Base-by-base conservation (phyloP, 768 basidiomycete genomes). In the Termitomyces heimii region DNA sequence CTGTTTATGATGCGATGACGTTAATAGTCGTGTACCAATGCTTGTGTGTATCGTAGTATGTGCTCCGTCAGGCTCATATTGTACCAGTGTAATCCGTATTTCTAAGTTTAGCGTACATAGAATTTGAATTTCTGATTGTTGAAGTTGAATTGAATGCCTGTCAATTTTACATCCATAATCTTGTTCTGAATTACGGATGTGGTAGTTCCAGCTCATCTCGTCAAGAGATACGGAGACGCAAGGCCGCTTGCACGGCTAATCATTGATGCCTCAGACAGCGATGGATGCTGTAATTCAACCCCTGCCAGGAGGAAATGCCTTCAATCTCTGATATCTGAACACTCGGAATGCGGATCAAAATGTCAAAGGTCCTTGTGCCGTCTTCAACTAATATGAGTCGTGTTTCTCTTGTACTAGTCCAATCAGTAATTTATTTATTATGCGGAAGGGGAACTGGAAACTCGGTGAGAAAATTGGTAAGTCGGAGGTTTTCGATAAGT, bases 81-180 rank as follows among this genome's bases (percentile, higher is more conserved):
- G 35, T 52, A 52, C 22, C 28, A 26, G 34, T 57, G 56, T 53
- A 52, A 43, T 31, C 51, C 46, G 32, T 45, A 24, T 29, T 39
- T 24, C 37, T 48, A 32, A 34, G 45, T 42, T 8, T 37, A 40
- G 51, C 45, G 50, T 55, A 59, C n/a, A 56, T 58, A 59, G 57
- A 51, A 39, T 44, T 29, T 7, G 14, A 56, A n/a, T n/a, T n/a
- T 18, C 35, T 2, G 18, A n/a, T 1, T 39, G 7, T 39, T 39
- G n/a, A n/a, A n/a, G n/a, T n/a, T n/a, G n/a, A n/a, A n/a, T n/a
- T n/a, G n/a, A n/a, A n/a, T n/a, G n/a, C n/a, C n/a, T n/a, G n/a
- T n/a, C n/a, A n/a, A n/a, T n/a, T n/a, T n/a, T n/a, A n/a, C n/a
- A n/a, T n/a, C n/a, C n/a, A n/a, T n/a, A n/a, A n/a, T n/a, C n/a